Percentiles rank a stretch among this genome's conserved stretches.
Evolutionary conservation across 768 basidiomycete species (phyloP).

Genomic region (Trametes maxima): DNA sequence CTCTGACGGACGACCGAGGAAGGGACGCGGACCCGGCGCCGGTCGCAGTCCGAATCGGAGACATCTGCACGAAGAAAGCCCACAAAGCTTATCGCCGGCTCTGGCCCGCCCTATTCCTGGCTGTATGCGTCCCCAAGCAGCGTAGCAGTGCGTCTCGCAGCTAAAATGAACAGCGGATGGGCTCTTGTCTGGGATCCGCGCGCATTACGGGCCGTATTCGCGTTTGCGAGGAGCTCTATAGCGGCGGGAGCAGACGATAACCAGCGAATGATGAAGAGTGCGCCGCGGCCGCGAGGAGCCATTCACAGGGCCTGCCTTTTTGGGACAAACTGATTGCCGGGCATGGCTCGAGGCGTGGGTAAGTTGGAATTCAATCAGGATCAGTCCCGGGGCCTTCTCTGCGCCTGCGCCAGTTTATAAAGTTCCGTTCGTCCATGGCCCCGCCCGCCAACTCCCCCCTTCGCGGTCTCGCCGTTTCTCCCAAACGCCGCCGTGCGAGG

Average conservation of each 20-base stretch:
- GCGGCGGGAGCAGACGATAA: neutral
- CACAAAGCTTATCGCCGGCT: too few relatives aligned
- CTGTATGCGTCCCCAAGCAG: too few relatives aligned
- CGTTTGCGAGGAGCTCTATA: neutral
- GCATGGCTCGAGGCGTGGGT: neutral
- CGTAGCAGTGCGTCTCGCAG: too few relatives aligned
- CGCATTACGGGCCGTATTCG: neutral
- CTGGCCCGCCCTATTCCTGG: too few relatives aligned
- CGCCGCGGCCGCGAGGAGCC: neutral
- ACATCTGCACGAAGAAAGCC: too few relatives aligned
- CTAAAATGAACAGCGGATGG: too few relatives aligned
- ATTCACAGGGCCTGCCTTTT: constrained; percentile 5
- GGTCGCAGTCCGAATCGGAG: too few relatives aligned
- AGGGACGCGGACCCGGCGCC: too few relatives aligned
- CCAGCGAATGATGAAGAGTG: neutral
- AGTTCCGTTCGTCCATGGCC: neutral
- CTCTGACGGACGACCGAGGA: too few relatives aligned
- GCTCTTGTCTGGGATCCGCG: too few relatives aligned
- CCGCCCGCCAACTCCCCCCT: constrained; percentile 1
- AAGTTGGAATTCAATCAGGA: neutral
- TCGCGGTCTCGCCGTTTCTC: constrained; percentile 11
- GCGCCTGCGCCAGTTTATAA: constrained; percentile 4
- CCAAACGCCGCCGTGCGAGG: constrained; percentile 6
- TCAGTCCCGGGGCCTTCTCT: neutral
- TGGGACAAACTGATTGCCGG: constrained; percentile 10